phyloP scores from a whole-genome alignment of 2,329 filamentous ascomycete genomes.

The Clarireedia monteithiana region DNA sequence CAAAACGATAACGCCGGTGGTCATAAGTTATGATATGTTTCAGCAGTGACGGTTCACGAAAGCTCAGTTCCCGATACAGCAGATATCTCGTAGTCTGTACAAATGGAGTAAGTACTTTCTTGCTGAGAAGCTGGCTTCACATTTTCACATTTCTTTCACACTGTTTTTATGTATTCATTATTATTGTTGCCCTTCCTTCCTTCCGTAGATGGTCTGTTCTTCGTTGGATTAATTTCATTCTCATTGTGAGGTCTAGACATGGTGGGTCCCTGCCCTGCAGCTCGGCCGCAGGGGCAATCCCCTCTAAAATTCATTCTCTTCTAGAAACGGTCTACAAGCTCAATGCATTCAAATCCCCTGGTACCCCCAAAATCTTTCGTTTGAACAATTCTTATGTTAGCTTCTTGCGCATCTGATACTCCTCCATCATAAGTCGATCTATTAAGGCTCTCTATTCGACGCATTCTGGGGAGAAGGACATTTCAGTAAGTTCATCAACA shows the following conservation, averaged over 20 bases:
- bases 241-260: background rate
- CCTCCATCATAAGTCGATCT: background rate
- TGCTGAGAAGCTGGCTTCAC: background rate
- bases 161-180: background rate
- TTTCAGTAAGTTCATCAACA: background rate
- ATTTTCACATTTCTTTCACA: no score
- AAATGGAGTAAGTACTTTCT: no score
- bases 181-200: background rate
- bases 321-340: background rate
- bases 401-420: slow-evolving; percentile 1
- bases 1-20: background rate
- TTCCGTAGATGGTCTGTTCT: background rate
- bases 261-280: slow-evolving; percentile 1
- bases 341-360: slow-evolving; percentile 4
- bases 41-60: no score
- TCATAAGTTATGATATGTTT: background rate
- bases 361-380: background rate
- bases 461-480: background rate
- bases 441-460: background rate
- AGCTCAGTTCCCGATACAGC: background rate
- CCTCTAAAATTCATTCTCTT: slow-evolving; percentile 7
- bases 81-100: no score
- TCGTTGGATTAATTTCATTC: slow-evolving; percentile 5
- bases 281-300: slow-evolving; percentile 10
- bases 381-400: slow-evolving; percentile 4